phyloP scores from a whole-genome alignment of 768 basidiomycete species.

The Lyophyllum shimeji region DNA sequence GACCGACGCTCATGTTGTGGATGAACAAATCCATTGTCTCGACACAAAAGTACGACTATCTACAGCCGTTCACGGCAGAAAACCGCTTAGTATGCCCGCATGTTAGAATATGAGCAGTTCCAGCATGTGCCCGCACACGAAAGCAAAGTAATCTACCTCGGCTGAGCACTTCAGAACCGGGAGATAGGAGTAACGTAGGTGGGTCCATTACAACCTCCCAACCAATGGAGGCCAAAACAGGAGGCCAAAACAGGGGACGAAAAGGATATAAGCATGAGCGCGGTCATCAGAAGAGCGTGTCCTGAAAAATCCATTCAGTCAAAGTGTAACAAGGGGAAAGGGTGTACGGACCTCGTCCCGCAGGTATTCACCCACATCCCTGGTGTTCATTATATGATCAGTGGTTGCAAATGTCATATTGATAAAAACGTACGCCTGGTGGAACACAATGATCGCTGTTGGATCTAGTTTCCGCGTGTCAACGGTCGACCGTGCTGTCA shows the following conservation, averaged over 20 bases:
- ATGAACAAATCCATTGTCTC: not conserved
- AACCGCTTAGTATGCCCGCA: not conserved
- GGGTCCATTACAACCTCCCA: conserved; percentile 16
- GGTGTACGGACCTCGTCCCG: conserved; percentile 78
- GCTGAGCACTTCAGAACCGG: conserved; percentile 47
- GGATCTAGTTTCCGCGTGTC: conserved; percentile 98
- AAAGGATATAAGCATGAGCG: not conserved
- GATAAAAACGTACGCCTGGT: conserved; percentile 78
- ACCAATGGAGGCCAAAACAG: conserved; percentile 4
- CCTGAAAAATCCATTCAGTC: conserved; percentile 40
- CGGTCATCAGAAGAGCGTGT: conserved; percentile 67
- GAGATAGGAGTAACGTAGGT: conserved; percentile 18
- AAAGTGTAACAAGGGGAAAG: conserved; percentile 1
- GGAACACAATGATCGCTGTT: conserved; percentile 96
- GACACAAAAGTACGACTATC: too few species aligned
- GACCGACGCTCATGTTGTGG: too few species aligned
- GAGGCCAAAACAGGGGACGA: conserved; percentile 1
- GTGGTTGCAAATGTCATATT: conserved; percentile 1
- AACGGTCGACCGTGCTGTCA: conserved; percentile 91
- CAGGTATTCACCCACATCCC: conserved; percentile 97
- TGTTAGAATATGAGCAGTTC: conserved; percentile 1
- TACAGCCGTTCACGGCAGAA: too few species aligned
- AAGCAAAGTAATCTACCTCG: conserved; percentile 23
- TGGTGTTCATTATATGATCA: conserved; percentile 28
- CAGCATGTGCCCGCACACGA: conserved; percentile 17